phyloP scores from a whole-genome alignment of 1,139 yeast genomes.

The Geotrichum fermentans region DNA sequence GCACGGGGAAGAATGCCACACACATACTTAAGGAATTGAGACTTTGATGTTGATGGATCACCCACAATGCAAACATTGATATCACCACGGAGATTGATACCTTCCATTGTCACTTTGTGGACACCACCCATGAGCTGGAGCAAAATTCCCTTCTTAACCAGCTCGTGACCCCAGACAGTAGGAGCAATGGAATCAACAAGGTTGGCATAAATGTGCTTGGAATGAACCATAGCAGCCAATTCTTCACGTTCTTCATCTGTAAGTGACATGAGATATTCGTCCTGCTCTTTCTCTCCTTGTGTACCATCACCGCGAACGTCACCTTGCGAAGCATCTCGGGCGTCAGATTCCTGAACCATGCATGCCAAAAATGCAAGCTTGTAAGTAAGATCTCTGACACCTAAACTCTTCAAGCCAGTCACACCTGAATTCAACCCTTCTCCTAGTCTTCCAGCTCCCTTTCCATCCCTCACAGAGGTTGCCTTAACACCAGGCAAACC shows the following conservation, averaged over 20 bases:
- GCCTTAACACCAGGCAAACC: constrained; percentile 98
- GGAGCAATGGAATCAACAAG: constrained; percentile 91
- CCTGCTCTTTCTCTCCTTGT: constrained; percentile 55
- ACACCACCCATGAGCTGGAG: constrained; percentile 93
- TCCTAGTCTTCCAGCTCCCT: constrained; percentile 52
- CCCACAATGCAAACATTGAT: constrained; percentile 96
- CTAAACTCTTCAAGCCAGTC: constrained; percentile 76
- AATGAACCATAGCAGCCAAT: constrained; percentile 85
- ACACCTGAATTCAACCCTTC: constrained; percentile 83
- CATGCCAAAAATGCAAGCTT: constrained; percentile 88
- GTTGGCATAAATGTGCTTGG: constrained; percentile 78
- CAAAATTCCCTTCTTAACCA: constrained; percentile 85
- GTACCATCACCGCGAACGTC: constrained; percentile 42
- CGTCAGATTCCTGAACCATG: constrained; percentile 54
- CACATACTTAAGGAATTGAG: constrained; percentile 92
- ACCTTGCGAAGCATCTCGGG: constrained; percentile 40
- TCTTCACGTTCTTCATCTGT: constrained; percentile 81
- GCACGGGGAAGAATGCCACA: constrained; percentile 91
- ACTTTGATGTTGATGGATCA: constrained; percentile 96
- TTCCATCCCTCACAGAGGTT: constrained; percentile 65
- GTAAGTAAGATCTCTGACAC: constrained; percentile 91
- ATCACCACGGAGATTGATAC: constrained; percentile 93
- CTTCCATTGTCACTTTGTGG: constrained; percentile 90
- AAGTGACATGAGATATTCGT: constrained; percentile 69
- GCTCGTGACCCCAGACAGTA: constrained; percentile 94